These are phyloP conservation scores for Kwoniella dendrophila DNA, from an alignment of 768 basidiomycete genomes.

Conservation along the genomic window DNA sequence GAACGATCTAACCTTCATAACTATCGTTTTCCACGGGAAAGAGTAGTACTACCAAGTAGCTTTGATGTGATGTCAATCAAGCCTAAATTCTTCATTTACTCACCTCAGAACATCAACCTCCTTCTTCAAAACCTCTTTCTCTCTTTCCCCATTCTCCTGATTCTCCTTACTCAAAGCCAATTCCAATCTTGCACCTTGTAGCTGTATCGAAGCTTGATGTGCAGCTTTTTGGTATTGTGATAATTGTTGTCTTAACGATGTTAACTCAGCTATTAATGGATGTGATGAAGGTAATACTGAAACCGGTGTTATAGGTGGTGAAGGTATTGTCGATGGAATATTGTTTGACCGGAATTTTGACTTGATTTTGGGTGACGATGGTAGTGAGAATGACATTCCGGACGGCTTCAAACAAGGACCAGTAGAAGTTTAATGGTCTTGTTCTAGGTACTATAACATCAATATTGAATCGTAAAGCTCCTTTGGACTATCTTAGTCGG, in stretches of 20 bases:
- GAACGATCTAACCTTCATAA: too few species aligned
- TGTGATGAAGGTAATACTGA: slow-evolving; percentile 42
- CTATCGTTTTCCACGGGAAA: too few species aligned
- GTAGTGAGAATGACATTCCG: slow-evolving; percentile 7
- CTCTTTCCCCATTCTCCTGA: slow-evolving; percentile 1
- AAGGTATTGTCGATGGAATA: not conserved
- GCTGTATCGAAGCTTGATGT: slow-evolving; percentile 51
- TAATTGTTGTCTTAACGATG: slow-evolving; percentile 50
- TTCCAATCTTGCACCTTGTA: slow-evolving; percentile 53
- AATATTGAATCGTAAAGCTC: too few species aligned
- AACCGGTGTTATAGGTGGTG: not conserved
- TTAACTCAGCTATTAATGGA: slow-evolving; percentile 53
- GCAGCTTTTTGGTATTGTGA: slow-evolving; percentile 50
- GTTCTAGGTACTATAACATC: too few species aligned
- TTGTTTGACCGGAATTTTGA: not conserved
- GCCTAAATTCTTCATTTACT: slow-evolving; percentile 1
- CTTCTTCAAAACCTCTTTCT: slow-evolving; percentile 11
- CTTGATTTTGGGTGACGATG: slow-evolving; percentile 9
- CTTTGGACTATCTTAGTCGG: too few species aligned
- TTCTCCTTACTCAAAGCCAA: slow-evolving; percentile 32
- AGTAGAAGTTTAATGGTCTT: too few species aligned
- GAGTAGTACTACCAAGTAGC: too few species aligned
- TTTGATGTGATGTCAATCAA: not conserved
- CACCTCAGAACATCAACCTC: slow-evolving; percentile 38
- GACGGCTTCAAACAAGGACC: too few species aligned